Percentiles rank a stretch among this genome's conserved stretches.
Conservation (phyloP, 306 rosid genomes). For the Hippophae rhamnoides region DNA sequence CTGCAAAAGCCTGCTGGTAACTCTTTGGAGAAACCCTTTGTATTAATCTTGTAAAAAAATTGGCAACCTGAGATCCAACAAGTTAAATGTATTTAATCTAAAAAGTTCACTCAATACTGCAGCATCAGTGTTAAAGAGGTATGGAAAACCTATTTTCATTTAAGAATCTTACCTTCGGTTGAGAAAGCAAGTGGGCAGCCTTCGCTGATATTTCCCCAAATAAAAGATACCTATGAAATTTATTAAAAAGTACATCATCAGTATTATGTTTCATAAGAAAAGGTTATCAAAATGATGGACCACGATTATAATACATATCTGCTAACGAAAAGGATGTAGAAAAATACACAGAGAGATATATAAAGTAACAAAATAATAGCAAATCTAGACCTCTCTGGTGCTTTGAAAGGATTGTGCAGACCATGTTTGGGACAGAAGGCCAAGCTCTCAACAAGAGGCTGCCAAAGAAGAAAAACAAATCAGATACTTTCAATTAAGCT, state of each 20-base stretch:
- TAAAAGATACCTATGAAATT: slow-evolving; percentile 66
- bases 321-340: neutral
- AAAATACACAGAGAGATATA: neutral
- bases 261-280: neutral
- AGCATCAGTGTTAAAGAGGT: neutral
- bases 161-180: slow-evolving; percentile 50
- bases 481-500: neutral
- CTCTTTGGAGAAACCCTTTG: slow-evolving; percentile 98
- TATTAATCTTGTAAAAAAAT: slow-evolving; percentile 82
- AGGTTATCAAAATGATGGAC: neutral
- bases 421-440: slow-evolving; percentile 90
- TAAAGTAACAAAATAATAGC: slow-evolving; percentile 1
- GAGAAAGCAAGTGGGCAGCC: slow-evolving; percentile 86
- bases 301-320: neutral
- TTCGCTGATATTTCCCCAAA: slow-evolving; percentile 71
- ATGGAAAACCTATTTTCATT: neutral
- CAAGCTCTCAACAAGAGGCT: slow-evolving; percentile 90
- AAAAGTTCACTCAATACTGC: neutral
- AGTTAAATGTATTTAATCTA: neutral
- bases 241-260: neutral
- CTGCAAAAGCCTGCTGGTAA: slow-evolving; percentile 79
- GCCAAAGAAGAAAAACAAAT: slow-evolving; percentile 24
- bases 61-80: slow-evolving; percentile 49
- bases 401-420: slow-evolving; percentile 89
- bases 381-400: slow-evolving; percentile 74